These are phyloP conservation scores for Rhizopogon salebrosus DNA, from an alignment of 768 basidiomycete species.

Conservation along the genomic window DNA sequence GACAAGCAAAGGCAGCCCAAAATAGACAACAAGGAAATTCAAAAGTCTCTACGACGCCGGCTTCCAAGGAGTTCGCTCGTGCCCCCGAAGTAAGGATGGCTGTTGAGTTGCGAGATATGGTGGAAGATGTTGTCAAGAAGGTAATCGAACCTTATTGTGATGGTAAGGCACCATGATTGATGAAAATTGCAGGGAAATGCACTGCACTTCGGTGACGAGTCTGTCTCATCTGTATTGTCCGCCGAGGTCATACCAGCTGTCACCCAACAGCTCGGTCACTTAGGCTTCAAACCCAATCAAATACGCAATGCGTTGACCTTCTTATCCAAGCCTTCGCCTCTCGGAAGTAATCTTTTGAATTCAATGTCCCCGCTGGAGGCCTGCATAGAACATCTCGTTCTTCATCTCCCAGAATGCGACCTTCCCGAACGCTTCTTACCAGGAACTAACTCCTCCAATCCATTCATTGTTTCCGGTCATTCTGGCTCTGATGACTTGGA, in stretches of 20 bases:
- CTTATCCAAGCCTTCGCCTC: constrained; percentile 49
- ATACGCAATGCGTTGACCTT: constrained; percentile 48
- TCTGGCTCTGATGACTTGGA: constrained; percentile 59
- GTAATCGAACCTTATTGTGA: constrained; percentile 29
- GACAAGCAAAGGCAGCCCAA: constrained; percentile 54
- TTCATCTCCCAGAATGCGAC: constrained; percentile 84
- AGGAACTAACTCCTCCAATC: constrained; percentile 55
- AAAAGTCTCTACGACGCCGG: constrained; percentile 5
- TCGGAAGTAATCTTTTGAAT: constrained; percentile 57
- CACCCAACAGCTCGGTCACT: constrained; percentile 47
- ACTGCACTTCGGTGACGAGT: constrained; percentile 41
- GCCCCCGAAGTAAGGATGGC: constrained; percentile 85
- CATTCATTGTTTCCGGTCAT: constrained; percentile 65
- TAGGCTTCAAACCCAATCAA: constrained; percentile 65
- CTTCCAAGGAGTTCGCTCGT: constrained; percentile 36
- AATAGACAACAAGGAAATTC: constrained; percentile 32
- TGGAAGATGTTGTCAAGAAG: constrained; percentile 79
- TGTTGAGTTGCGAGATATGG: constrained; percentile 62
- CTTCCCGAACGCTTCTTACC: constrained; percentile 72
- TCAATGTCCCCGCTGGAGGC: constrained; percentile 66
- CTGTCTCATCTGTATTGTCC: constrained; percentile 29
- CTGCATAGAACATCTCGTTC: constrained; percentile 77
- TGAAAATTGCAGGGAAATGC: constrained; percentile 38
- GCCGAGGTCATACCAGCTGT: constrained; percentile 39
- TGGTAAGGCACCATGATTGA: background rate